Percentiles rank a stretch among this genome's conserved stretches.
phyloP scores from a whole-genome alignment of 2,329 filamentous ascomycete genomes.

The Claviceps humidiphila region DNA sequence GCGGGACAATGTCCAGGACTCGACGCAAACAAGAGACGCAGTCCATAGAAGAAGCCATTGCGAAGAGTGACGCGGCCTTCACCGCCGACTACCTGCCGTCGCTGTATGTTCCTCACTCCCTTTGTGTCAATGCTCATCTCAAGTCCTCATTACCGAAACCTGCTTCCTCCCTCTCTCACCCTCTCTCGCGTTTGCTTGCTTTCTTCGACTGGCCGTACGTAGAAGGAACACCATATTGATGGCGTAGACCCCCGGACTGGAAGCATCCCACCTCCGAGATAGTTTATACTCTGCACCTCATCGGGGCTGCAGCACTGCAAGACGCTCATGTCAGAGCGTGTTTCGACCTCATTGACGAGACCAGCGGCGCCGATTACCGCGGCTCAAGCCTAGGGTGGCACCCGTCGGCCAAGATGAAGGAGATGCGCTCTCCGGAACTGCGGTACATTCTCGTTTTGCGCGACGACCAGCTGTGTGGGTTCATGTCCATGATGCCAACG shows the following conservation, averaged over 20 bases:
- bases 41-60: conserved; percentile 1
- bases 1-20: not conserved
- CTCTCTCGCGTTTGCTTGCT: not conserved
- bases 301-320: conserved; percentile 24
- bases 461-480: conserved; percentile 29
- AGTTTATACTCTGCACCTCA: conserved; percentile 32
- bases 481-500: conserved; percentile 60
- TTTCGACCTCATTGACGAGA: conserved; percentile 45
- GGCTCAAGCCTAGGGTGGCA: conserved; percentile 51
- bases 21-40: not conserved
- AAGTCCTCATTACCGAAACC: not conserved
- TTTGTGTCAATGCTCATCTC: no score
- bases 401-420: conserved; percentile 42
- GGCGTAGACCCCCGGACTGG: conserved; percentile 24
- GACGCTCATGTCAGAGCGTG: conserved; percentile 37
- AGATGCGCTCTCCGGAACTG: conserved; percentile 57
- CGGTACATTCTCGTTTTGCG: conserved; percentile 51
- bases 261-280: conserved; percentile 31
- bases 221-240: not conserved
- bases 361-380: conserved; percentile 52
- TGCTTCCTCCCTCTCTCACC: not conserved
- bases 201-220: no score
- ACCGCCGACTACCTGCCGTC: conserved; percentile 1
- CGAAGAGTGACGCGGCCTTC: conserved; percentile 2
- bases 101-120: conserved; percentile 19